Percentiles rank a stretch among this genome's conserved stretches.
These are phyloP conservation scores for Carex cristatella DNA, from an alignment of 176 grass and related monocot genomes.

Conservation along the genomic window DNA sequence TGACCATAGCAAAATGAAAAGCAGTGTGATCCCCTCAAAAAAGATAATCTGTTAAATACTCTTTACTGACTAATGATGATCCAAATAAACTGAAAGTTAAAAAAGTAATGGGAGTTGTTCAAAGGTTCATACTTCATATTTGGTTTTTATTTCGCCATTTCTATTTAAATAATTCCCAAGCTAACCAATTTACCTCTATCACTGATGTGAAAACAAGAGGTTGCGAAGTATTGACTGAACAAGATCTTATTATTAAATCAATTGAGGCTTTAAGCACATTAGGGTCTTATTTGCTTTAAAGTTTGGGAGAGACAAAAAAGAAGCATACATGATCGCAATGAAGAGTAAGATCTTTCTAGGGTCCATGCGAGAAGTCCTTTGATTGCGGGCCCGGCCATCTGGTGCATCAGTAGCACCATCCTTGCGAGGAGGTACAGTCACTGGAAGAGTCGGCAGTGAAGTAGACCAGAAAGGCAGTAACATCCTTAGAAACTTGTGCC, in stretches of 20 bases:
- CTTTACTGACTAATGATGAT: not conserved
- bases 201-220: not conserved
- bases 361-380: conserved; percentile 77
- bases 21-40: not conserved
- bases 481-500: conserved; percentile 87
- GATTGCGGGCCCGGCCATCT: conserved; percentile 59
- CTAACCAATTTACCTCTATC: not conserved
- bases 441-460: conserved; percentile 71
- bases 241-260: not conserved
- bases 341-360: conserved; percentile 85
- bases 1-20: not conserved
- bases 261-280: not conserved
- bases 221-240: not conserved
- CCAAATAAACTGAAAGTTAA: not conserved
- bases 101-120: not conserved
- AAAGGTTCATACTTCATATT: not conserved
- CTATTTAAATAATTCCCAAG: not conserved
- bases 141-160: not conserved
- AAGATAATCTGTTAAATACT: not conserved
- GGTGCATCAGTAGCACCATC: conserved; percentile 42
- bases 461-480: conserved; percentile 97
- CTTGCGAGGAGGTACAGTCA: conserved; percentile 71
- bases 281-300: not conserved
- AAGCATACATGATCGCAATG: conserved; percentile 77
- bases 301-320: not conserved